Evolutionary conservation across 306 rosid species (phyloP).

Genomic region (Trifolium repens): DNA sequence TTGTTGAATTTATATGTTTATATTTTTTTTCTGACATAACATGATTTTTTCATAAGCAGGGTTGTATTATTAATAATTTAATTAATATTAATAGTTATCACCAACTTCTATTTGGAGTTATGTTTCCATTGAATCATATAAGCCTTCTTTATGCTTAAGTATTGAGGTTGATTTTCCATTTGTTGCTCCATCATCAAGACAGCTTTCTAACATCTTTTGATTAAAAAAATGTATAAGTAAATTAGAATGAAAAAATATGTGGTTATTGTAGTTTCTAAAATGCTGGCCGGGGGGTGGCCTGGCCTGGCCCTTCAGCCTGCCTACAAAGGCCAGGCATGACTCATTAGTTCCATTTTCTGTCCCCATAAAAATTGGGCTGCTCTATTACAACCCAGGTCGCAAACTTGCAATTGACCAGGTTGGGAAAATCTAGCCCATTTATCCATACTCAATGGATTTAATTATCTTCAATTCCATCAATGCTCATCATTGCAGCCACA

Average conservation of each 20-base stretch:
- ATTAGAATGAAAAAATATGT: not conserved
- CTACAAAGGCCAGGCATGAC: too few relatives aligned
- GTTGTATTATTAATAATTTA: not conserved
- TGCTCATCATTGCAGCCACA: not conserved
- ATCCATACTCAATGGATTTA: too few relatives aligned
- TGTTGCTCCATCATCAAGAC: conserved; percentile 15
- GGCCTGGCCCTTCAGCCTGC: not conserved
- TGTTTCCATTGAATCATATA: conserved; percentile 12
- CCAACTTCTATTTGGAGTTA: conserved; percentile 22
- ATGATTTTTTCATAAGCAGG: conserved; percentile 10
- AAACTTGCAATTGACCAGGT: too few relatives aligned
- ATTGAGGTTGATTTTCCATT: conserved; percentile 28
- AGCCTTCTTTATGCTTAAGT: conserved; percentile 9
- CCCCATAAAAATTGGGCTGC: too few relatives aligned
- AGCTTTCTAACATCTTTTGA: not conserved
- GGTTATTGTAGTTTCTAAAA: not conserved
- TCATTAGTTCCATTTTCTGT: too few relatives aligned
- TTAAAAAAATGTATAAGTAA: conserved; percentile 1
- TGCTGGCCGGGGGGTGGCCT: not conserved
- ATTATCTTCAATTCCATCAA: not conserved
- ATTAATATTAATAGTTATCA: conserved; percentile 19
- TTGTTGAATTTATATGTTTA: conserved; percentile 28
- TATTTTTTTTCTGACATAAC: conserved; percentile 36
- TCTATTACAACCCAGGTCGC: too few relatives aligned
- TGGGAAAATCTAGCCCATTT: too few relatives aligned